Conservation (phyloP, 305 asterid species). For the Fraxinus sp. region DNA sequence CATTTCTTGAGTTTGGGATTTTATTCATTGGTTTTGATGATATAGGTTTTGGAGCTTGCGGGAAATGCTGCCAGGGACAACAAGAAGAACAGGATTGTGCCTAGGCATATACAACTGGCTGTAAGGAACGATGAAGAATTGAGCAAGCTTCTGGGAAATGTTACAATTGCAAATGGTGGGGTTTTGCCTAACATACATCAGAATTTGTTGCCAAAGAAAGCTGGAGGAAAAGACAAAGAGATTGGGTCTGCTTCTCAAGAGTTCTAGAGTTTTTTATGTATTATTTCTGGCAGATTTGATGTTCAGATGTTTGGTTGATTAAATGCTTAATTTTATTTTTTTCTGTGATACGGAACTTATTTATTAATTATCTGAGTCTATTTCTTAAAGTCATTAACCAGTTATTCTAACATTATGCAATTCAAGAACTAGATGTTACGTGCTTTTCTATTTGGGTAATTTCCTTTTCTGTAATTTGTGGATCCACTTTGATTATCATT, state of each 20-base stretch:
- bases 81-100: constrained; percentile 64
- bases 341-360: background rate
- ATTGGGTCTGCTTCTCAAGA: constrained; percentile 60
- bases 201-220: constrained; percentile 48
- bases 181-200: constrained; percentile 59
- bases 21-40: background rate
- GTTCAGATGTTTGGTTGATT: background rate
- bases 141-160: constrained; percentile 53
- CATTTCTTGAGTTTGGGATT: background rate
- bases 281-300: background rate
- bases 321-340: background rate
- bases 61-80: constrained; percentile 74
- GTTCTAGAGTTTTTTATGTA: constrained; percentile 36
- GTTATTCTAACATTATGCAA: background rate
- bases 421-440: background rate
- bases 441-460: background rate
- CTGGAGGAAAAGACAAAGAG: constrained; percentile 42
- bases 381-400: background rate
- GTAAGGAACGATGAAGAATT: constrained; percentile 68
- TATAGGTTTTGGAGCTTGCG: constrained; percentile 58
- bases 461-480: background rate
- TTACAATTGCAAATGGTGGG: constrained; percentile 61
- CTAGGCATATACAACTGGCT: constrained; percentile 62
- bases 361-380: background rate
- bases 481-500: background rate